Base-by-base conservation (phyloP, 176 grass and related monocot species). In the Typha latifolia region DNA sequence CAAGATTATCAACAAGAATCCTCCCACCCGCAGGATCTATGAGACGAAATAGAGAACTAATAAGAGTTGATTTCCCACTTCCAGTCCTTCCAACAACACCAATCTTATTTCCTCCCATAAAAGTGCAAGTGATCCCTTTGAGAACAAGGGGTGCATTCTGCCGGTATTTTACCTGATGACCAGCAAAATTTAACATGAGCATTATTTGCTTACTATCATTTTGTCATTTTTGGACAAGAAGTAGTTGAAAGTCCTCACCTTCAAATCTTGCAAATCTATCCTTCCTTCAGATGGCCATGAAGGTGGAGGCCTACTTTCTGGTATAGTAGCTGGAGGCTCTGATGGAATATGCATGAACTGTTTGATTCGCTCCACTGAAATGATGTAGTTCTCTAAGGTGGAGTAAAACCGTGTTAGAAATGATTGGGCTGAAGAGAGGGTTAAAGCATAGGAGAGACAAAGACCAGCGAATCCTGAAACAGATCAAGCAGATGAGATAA, bases 21-120 rank as follows among this genome's bases (percentile, higher is more conserved):
- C 43, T 91, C 62, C 93, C 93, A 64, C 80, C 63, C 0, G 51
- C 66, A 12, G 93, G 93, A 77, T 96, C 88, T 14, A 96, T 80
- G 0, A 96, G 85, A 47, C 88, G 93, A 69, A 96, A 96, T 62
- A 96, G 63, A 24, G 85, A 77, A 73, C 93, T 91, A 66, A 91
- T 86, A 31, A 91, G 88, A 66, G 93, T 96, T 53, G 93, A 86
- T 81, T 96, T 96, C 12, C 93, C 93, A 1, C 93, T 96, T 55
- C 88, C 93, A 12, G 93, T 96, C 77, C 93, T 83, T 43, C 92
- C 85, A 8, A 91, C 93, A 69, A 96, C 85, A 29, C 93, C 93
- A 50, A 96, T 81, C 75, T 88, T 96, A 64, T 86, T 81, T 70
- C 88, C 80, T 72, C 88, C 77, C 61, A 34, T 49, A 68, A 91